Base-by-base conservation (phyloP, 2,329 filamentous ascomycete genomes). In the Chlorencoelia australis region DNA sequence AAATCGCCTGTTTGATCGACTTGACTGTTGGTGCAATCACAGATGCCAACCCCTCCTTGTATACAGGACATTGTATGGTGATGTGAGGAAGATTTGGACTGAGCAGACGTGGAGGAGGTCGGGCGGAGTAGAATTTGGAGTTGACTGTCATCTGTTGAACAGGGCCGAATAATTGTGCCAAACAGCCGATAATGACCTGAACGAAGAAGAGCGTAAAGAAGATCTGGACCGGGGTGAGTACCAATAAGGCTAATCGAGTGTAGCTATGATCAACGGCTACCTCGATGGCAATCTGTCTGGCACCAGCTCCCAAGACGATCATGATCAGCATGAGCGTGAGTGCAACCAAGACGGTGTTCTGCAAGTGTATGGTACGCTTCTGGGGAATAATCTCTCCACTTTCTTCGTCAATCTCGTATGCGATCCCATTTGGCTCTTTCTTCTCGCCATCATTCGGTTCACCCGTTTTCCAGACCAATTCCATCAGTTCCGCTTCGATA, bases 61-160 rank as follows among this genome's bases (percentile, higher is more conserved):
- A 93, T 0, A 93, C 82, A 4, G 85, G 85, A 57, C 83, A 88
- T 54, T 94, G 85, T 27, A 93, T 82, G 3, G 83, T 89, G 45
- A 85, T 68, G 53, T 85, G 82, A 2, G 81, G 82, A 11, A 88
- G 67, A 17, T 65, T 54, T 5, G 61, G 52, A 1, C 60, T 63
- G 39, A 71, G 70, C 18, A 87, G 59, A 31, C 81, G 67, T 11
- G 71, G 70, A 2, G 79, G 76, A 7, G 79, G 56, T 4, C 37
- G 39, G 9, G 43, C 47, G 13, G 48, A 51, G 62, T 82, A 91
- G 64, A 79, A 89, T 57, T 82, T 83, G 52, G 82, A 86, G 67
- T 91, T 91, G 50, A 70, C 63, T 20, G 68, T 73, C 57, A 89
- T 68, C 54, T 88, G 81, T 31, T 71, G 70, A 39, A 87, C 73